Evolutionary conservation across 2,329 filamentous ascomycete species (phyloP), one percentile per base, ranked within the genome.

Genomic region (Clarireedia sp.): DNA sequence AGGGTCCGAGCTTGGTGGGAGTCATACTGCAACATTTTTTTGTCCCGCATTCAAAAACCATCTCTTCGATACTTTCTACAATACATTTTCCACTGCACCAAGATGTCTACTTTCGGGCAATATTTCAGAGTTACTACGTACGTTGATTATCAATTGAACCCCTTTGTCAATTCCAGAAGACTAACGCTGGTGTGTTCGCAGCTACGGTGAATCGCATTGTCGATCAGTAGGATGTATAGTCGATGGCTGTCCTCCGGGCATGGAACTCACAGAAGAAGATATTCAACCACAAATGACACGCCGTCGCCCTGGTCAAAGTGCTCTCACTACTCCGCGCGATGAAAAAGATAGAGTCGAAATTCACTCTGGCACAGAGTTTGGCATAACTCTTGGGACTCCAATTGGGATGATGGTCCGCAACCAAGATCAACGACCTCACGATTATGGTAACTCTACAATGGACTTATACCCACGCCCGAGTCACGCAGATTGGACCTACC

Each of bases 201-300:
- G 68, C 54, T 89, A 89, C 75, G 87, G 87, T 70, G 87, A 91
- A 73, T 95, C 89, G 56, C 92, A 96, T 75, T 95, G 92, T 76
- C 86, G 85, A 67, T 92, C 87, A 33, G 90, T 97, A 67, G 91
- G 90, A 68, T 95, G 89, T 76, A 96, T 97, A 67, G 86, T 97
- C 73, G 92, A 97, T 70, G 90, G 90, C 65, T 88, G 84, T 68
- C 94, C 92, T 37, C 91, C 94, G 14, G 89, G 89, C 66, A 86
- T 97, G 78, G 76, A 85, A 66, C 83, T 97, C 71, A 87, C 82
- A 60, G 91, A 96, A 73, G 78, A 76, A 54, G 89, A 95, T 68
- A 95, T 97, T 69, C 92, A 99, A 74, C 90, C 90, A 48, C 90
- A 96, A 74, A 89, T 97, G 82, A 95, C 87, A 60, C 86, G 92